A percentile compares a stretch with the other conserved stretches of the same genome.
Evolutionary conservation across 2,329 filamentous ascomycete genomes (phyloP).

Genomic region (Cordyceps javanica): DNA sequence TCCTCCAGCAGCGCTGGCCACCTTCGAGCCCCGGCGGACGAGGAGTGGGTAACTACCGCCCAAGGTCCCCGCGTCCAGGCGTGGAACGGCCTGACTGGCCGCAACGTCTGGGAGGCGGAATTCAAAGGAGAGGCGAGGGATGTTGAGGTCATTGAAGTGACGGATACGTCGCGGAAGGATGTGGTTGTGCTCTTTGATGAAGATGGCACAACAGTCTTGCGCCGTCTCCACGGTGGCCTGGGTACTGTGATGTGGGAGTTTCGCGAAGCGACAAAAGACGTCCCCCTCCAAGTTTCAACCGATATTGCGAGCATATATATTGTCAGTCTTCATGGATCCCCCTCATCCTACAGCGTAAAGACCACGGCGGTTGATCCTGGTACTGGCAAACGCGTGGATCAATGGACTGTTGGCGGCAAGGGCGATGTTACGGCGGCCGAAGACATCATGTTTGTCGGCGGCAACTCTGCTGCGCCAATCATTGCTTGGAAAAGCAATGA

Average conservation of each 20-base stretch:
- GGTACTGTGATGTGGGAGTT: slow-evolving; percentile 77
- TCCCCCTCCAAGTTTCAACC: slow-evolving; percentile 69
- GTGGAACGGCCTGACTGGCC: slow-evolving; percentile 80
- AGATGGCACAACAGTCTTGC: slow-evolving; percentile 51
- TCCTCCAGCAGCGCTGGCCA: slow-evolving; percentile 41
- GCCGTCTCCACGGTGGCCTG: slow-evolving; percentile 64
- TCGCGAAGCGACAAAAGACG: slow-evolving; percentile 59
- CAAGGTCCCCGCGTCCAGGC: slow-evolving; percentile 63
- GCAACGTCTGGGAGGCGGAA: slow-evolving; percentile 65
- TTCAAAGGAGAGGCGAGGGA: slow-evolving; percentile 57
- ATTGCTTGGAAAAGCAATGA: slow-evolving; percentile 68
- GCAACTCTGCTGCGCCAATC: slow-evolving; percentile 68
- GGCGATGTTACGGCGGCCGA: slow-evolving; percentile 59
- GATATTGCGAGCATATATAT: slow-evolving; percentile 68
- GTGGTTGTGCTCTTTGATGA: slow-evolving; percentile 63
- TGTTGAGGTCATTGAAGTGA: slow-evolving; percentile 70
- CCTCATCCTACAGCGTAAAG: slow-evolving; percentile 69
- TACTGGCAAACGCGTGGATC: slow-evolving; percentile 65
- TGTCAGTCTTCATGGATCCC: slow-evolving; percentile 64
- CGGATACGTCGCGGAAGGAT: slow-evolving; percentile 60
- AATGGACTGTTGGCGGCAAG: slow-evolving; percentile 67
- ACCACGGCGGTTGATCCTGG: slow-evolving; percentile 66
- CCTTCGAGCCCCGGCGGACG: slow-evolving; percentile 69
- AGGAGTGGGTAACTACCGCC: slow-evolving; percentile 71
- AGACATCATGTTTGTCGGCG: slow-evolving; percentile 68